Base-by-base conservation (phyloP, 2,329 filamentous ascomycete species). In the Aureobasidium leucospermi region DNA sequence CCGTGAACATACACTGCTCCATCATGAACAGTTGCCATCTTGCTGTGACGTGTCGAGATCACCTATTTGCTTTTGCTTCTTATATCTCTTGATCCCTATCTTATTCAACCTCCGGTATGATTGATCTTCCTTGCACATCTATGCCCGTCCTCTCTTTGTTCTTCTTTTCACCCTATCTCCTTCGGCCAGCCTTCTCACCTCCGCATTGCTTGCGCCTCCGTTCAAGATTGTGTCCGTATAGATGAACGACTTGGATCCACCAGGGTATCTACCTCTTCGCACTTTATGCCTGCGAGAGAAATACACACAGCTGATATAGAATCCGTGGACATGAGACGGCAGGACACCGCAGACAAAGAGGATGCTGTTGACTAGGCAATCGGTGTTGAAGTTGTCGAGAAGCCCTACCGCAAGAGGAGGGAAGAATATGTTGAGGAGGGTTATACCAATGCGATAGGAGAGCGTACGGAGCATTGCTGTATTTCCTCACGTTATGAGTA, bases 301-400 rank as follows among this genome's bases (percentile, higher is more conserved):
- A 62, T 74, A 76, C 0, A 69, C 70, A 60, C 70, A 70, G 32
- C 66, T 69, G 53, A 76, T 68, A 63, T 75, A 76, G 64, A 76
- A 75, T 42, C 71, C 73, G 60, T 76, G 74, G 4, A 75, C 63
- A 59, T 76, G 73, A 4, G 67, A 69, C 2, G 73, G 74, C 7
- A 76, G 68, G 23, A 76, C 68, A 7, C 72, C 74, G n/a, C 71
- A 68, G 36, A 75, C 52, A 63, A 75, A 75, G 38, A 76, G 66
- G 39, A 70, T 46, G 66, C 72, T 71, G 62, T 75, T 76, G 41
- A 75, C 61, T 43, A 71, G 56, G 32, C 66, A 67, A 61, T 76
- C 73, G 58, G 62, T 67, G 10, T 69, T 69, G 11, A 67, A 65
- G 5, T 74, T 74, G 43, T 68, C 68, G 19, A 76, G 64, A 49